Base-by-base conservation (phyloP, 1,139 yeast species). In the Magnusiomyces sp. region DNA sequence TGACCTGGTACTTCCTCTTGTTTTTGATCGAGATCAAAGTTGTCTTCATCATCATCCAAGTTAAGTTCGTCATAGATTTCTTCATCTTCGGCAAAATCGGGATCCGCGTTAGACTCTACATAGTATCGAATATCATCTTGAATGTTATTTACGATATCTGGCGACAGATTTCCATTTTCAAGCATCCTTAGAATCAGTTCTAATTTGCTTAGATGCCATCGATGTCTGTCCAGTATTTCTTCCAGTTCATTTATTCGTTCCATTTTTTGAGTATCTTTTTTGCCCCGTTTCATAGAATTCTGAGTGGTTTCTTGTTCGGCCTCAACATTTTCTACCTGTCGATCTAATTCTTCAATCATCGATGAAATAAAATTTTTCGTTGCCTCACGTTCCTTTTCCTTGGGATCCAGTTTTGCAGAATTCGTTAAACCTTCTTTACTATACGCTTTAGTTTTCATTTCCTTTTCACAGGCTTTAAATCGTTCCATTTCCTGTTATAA, bases 81-180 rank as follows among this genome's bases (percentile, higher is more conserved):
- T 60, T 92, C 97, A 66, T 92, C 95, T 62, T 92, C 97, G 23
- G 92, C 86, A 66, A 89, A 94, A 61, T 90, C 96, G n/a, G 83
- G 95, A 52, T 89, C 97, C 67, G 86, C 95, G 63, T 92, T 94
- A 56, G 92, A 86, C 56, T 92, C 97, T 43, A 94, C 95, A 65
- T 89, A 92, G 68, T 90, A 92, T 58, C 79, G 88, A 63, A 94
- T 85, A 65, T 92, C 97, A 53, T 94, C 99, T 62, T 83, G 83
- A 52, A 88, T 79, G 32, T 77, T 83, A 60, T 84, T 85, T 16
- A 94, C 80, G 53, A 79, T 79, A 27, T 88, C 95, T 1, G 94
- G 86, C 45, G 85, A 90, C 58, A 92, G 70, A 50, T 79, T 83
- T 56, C 89, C 95, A 65, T 86, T 89, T 57, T 88, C 96, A 53